Evolutionary conservation across 768 basidiomycete species (phyloP), one percentile per base, ranked within the genome.

Genomic region (Pleurotus cornucopiae): DNA sequence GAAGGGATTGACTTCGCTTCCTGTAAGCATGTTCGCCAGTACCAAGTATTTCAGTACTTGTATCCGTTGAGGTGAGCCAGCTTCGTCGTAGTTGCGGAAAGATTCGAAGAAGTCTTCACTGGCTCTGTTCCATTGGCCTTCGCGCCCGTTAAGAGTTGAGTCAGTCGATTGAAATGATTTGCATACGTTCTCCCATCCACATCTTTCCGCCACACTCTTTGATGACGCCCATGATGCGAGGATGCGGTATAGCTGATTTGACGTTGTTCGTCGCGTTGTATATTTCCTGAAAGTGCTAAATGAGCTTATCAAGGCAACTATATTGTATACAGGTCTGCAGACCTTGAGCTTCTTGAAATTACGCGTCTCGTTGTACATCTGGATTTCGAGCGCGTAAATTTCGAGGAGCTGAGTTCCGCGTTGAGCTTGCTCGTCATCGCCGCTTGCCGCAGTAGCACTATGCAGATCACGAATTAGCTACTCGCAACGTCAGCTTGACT

Each of bases 131-230:
- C 96, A 99, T 74, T 97, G 91, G 56, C 91, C 92, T 94, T 66
- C 18, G 20, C 26, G 16, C 14, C 21, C n/a, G 16, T 43, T 43
- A 38, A n/a, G 23, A 25, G 14, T 16, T 12, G 21, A 12, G 40
- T 18, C 3, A 30, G 43, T 1, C 2, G 6, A 11, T 34, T 11
- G 11, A 45, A 18, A 18, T 18, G 4, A 34, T 20, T 14, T 20
- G 63, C 86, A 65, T 70, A 89, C 96, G 90, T 79, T 98, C 97
- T 57, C 92, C 94, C 97, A 99, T 98, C 95, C 97, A 98, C 97
- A 99, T 99, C 74, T 99, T 99, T 2, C 97, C 97, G 13, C 97
- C 97, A 62, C 96, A 98, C 71, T 99, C 97, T 67, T 95, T 92
- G 73, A 99, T 98, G 51, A 98, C 93, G 43, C 96, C 97, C 89